These are phyloP conservation scores for Stipa capillata DNA, from an alignment of 176 grass and related monocot genomes.

Conservation along the genomic window DNA sequence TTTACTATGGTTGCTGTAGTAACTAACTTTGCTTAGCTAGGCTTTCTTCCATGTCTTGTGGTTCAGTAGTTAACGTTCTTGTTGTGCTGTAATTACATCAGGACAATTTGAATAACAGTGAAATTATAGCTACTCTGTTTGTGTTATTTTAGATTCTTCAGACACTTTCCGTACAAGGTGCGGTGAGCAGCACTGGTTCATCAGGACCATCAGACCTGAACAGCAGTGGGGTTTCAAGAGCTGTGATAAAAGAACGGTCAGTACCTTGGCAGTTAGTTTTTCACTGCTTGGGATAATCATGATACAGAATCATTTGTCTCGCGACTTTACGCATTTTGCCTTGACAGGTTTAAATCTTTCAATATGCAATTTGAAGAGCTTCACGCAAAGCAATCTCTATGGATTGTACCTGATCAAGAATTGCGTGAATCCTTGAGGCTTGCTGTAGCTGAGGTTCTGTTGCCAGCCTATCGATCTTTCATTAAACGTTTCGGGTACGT, in stretches of 20 bases:
- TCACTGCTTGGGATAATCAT: neutral
- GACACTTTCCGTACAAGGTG: conserved; percentile 82
- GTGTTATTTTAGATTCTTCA: conserved; percentile 78
- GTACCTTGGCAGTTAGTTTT: neutral
- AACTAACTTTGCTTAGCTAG: neutral
- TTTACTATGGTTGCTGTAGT: neutral
- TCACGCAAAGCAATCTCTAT: conserved; percentile 77
- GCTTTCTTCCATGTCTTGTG: neutral
- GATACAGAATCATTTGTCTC: no score
- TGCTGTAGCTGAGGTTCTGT: conserved; percentile 75
- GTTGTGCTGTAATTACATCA: neutral
- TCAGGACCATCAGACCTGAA: conserved; percentile 37
- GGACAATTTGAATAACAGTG: neutral
- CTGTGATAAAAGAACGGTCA: conserved; percentile 76
- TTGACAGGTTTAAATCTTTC: conserved; percentile 83
- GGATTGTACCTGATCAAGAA: conserved; percentile 87
- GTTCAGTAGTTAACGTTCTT: neutral
- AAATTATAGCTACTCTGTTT: neutral
- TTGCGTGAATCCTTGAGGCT: conserved; percentile 89
- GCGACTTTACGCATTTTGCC: neutral
- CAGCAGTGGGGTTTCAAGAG: conserved; percentile 78
- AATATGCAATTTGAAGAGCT: conserved; percentile 93
- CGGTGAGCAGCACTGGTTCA: conserved; percentile 30
- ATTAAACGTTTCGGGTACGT: conserved; percentile 86
- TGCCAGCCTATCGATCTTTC: conserved; percentile 92